Percentiles rank a stretch among this genome's conserved stretches.
These are phyloP conservation scores for Neurospora sp. DNA, from an alignment of 495 filamentous ascomycete genomes.

Conservation along the genomic window DNA sequence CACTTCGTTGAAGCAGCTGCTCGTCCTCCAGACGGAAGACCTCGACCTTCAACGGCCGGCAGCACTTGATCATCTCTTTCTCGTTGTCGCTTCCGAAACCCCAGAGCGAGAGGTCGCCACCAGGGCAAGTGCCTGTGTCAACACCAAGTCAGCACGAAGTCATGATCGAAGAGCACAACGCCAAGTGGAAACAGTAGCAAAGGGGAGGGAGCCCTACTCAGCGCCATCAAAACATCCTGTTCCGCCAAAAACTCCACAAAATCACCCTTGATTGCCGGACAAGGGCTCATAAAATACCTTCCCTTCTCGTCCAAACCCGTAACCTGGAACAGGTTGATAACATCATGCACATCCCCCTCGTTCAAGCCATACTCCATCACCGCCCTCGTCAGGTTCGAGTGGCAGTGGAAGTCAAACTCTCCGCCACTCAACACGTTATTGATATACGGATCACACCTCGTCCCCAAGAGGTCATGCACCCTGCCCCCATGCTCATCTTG, in stretches of 20 bases:
- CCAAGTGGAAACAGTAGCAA: constrained; percentile 27
- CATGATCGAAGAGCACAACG: neutral
- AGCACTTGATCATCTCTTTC: constrained; percentile 58
- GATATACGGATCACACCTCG: constrained; percentile 66
- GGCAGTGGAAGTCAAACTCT: constrained; percentile 69
- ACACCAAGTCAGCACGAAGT: constrained; percentile 14
- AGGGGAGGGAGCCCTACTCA: constrained; percentile 44
- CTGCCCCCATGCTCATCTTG: constrained; percentile 43
- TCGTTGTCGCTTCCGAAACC: constrained; percentile 59
- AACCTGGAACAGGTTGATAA: constrained; percentile 74
- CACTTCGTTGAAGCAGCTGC: constrained; percentile 35
- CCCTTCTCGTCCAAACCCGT: constrained; percentile 62
- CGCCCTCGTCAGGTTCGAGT: constrained; percentile 67
- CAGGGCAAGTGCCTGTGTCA: constrained; percentile 32
- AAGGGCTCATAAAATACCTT: constrained; percentile 66
- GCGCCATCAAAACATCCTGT: constrained; percentile 60
- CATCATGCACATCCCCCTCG: constrained; percentile 66
- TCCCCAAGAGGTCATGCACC: constrained; percentile 68
- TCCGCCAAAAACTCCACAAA: constrained; percentile 73
- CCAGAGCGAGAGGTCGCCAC: constrained; percentile 63
- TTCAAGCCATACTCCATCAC: constrained; percentile 55
- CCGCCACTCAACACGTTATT: constrained; percentile 59
- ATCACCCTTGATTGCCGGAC: constrained; percentile 53
- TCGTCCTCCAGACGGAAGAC: constrained; percentile 51
- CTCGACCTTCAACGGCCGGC: constrained; percentile 61